Conservation (phyloP, 2,329 filamentous ascomycete species). For the Colletotrichum navitas region DNA sequence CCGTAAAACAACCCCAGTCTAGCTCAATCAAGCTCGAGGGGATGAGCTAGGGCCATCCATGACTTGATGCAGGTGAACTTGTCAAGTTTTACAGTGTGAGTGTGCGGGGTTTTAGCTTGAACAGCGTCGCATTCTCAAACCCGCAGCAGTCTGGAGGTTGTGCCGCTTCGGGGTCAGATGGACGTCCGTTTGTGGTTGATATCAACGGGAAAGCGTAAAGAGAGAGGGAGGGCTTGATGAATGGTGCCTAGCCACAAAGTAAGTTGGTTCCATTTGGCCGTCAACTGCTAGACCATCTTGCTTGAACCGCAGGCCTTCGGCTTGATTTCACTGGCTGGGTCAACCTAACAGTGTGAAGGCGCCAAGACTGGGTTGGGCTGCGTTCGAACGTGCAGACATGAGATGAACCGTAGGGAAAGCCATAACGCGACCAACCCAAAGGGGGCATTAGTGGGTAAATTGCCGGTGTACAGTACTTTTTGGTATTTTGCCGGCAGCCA, state of each 20-base stretch:
- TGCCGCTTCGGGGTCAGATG: constrained; percentile 13
- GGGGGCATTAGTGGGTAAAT: neutral
- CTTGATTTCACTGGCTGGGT: constrained; percentile 16
- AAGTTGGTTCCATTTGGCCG: constrained; percentile 2
- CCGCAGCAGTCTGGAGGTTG: constrained; percentile 29
- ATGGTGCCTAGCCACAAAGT: neutral
- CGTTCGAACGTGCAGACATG: constrained; percentile 14
- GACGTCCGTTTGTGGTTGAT: constrained; percentile 19
- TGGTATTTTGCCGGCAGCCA: no score
- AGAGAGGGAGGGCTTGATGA: neutral
- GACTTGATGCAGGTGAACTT: constrained; percentile 1
- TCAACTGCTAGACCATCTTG: neutral
- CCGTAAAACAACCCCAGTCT: constrained; percentile 18
- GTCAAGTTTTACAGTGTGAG: constrained; percentile 19
- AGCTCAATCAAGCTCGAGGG: constrained; percentile 7
- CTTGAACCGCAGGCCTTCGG: neutral
- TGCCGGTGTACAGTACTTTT: no score
- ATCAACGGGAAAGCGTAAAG: constrained; percentile 22
- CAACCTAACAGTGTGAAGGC: constrained; percentile 10
- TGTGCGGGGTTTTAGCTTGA: constrained; percentile 39
- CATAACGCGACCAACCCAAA: neutral
- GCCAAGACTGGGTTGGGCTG: neutral
- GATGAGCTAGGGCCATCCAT: constrained; percentile 2
- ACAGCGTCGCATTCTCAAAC: constrained; percentile 37
- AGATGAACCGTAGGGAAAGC: constrained; percentile 32